Conservation (phyloP, 2,329 filamentous ascomycete species). For the Lachnellula subtilissima region DNA sequence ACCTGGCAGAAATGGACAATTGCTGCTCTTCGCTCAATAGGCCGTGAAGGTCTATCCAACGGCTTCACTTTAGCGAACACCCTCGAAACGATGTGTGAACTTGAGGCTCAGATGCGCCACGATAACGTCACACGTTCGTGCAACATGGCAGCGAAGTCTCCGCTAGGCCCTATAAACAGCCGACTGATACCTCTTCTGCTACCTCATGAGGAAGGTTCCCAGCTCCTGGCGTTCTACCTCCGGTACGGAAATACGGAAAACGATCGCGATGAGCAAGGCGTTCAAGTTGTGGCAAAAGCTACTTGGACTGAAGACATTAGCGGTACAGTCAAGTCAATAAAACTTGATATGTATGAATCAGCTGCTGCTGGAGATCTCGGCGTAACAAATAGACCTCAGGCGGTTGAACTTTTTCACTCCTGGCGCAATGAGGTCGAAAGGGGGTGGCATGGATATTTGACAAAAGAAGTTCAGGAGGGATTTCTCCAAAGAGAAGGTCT, state of each 20-base stretch:
- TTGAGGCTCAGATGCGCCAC: conserved; percentile 5
- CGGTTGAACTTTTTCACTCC: conserved; percentile 12
- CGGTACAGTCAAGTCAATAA: conserved; percentile 9
- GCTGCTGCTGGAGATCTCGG: background rate
- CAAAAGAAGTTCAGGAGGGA: conserved; percentile 10
- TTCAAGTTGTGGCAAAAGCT: conserved; percentile 16
- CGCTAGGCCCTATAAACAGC: conserved; percentile 9
- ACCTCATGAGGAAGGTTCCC: conserved; percentile 10
- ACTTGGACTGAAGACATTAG: conserved; percentile 12
- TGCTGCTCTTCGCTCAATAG: conserved; percentile 10
- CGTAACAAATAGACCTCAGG: background rate
- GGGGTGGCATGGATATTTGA: conserved; percentile 20
- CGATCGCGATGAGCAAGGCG: conserved; percentile 8
- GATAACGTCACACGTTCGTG: background rate
- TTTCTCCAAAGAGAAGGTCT: conserved; percentile 1
- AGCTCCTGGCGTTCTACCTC: conserved; percentile 12
- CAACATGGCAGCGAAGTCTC: background rate
- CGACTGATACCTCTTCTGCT: conserved; percentile 16
- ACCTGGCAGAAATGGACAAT: conserved; percentile 18
- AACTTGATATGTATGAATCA: conserved; percentile 12
- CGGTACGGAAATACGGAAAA: conserved; percentile 8
- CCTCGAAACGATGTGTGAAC: conserved; percentile 13
- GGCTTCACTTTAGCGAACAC: conserved; percentile 13
- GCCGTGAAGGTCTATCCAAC: conserved; percentile 16
- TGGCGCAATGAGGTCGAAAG: conserved; percentile 16